Percentiles rank a stretch among this genome's conserved stretches.
Conservation (phyloP, 768 basidiomycete species). For the Xerocomellus dryophilus region DNA sequence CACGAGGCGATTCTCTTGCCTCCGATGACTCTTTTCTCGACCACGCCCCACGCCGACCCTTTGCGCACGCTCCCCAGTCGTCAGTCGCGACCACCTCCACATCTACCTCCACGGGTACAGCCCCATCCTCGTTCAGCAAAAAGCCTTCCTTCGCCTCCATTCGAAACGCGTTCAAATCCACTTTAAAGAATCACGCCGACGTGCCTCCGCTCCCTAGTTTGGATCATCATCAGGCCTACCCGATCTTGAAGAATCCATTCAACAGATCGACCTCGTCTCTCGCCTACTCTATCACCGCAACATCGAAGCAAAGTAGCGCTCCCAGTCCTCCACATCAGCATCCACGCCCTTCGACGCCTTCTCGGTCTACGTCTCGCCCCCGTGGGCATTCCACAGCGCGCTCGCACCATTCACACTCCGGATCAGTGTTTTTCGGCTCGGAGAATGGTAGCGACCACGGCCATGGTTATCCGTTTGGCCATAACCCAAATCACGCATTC, state of each 20-base stretch:
- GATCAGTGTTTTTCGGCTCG: slow-evolving; percentile 67
- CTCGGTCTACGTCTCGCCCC: slow-evolving; percentile 40
- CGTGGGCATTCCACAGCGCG: slow-evolving; percentile 62
- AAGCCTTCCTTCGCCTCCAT: slow-evolving; percentile 85
- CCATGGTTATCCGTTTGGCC: slow-evolving; percentile 35
- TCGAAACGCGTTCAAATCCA: slow-evolving; percentile 79
- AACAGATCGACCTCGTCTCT: slow-evolving; percentile 79
- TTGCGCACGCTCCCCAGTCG: slow-evolving; percentile 68
- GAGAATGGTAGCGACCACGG: slow-evolving; percentile 72
- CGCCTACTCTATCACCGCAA: slow-evolving; percentile 42
- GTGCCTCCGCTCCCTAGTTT: slow-evolving; percentile 74
- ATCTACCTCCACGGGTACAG: slow-evolving; percentile 11
- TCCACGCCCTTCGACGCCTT: slow-evolving; percentile 58
- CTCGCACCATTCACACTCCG: slow-evolving; percentile 75
- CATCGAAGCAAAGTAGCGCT: slow-evolving; percentile 40
- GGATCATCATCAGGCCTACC: slow-evolving; percentile 60
- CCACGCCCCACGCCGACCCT: slow-evolving; percentile 53
- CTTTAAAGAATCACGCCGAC: slow-evolving; percentile 49
- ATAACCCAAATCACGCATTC: slow-evolving; percentile 26
- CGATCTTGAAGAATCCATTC: slow-evolving; percentile 76
- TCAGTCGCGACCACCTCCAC: slow-evolving; percentile 56
- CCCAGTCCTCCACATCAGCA: slow-evolving; percentile 47
- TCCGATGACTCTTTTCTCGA: slow-evolving; percentile 76
- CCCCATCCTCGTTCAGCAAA: slow-evolving; percentile 59
- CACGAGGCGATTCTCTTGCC: slow-evolving; percentile 72